Evolutionary conservation across 2,329 filamentous ascomycete species (phyloP).

Genomic region (Orbilia javanica): DNA sequence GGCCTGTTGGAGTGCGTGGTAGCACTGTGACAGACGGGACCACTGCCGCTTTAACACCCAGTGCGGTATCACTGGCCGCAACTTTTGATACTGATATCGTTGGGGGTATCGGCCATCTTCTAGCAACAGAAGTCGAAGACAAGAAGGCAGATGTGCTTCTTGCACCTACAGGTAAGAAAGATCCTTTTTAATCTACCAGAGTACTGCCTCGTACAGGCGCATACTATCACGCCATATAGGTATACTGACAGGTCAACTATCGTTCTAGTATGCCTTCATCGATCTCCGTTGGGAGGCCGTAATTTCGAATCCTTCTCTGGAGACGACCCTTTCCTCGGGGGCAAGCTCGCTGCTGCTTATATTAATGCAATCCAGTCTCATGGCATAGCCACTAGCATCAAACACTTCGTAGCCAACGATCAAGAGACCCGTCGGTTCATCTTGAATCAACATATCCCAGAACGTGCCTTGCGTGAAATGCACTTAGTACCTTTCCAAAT

Average conservation of each 20-base stretch:
- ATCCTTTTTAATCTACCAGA: not conserved
- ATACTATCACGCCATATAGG: not conserved
- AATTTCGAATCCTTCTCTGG: constrained; percentile 72
- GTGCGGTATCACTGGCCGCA: constrained; percentile 62
- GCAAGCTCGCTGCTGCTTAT: constrained; percentile 70
- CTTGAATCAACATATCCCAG: constrained; percentile 71
- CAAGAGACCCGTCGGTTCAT: constrained; percentile 73
- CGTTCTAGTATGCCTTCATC: constrained; percentile 64
- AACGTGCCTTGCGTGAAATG: constrained; percentile 72
- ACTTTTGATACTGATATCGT: constrained; percentile 63
- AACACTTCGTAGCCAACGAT: constrained; percentile 75
- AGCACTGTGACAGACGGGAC: constrained; percentile 62
- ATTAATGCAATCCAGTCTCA: constrained; percentile 72
- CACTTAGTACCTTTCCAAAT: constrained; percentile 73
- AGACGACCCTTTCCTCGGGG: constrained; percentile 72
- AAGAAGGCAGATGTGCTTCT: constrained; percentile 63
- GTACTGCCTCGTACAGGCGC: not conserved
- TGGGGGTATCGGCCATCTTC: constrained; percentile 60
- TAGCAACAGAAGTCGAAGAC: constrained; percentile 62
- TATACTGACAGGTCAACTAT: constrained; percentile 31
- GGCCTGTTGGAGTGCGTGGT: constrained; percentile 63
- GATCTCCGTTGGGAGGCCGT: constrained; percentile 70
- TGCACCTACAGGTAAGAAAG: constrained; percentile 62
- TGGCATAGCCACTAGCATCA: constrained; percentile 72
- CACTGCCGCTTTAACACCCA: constrained; percentile 63